Evolutionary conservation across 495 filamentous ascomycete genomes (phyloP).

Genomic region (Penicillium silybi): DNA sequence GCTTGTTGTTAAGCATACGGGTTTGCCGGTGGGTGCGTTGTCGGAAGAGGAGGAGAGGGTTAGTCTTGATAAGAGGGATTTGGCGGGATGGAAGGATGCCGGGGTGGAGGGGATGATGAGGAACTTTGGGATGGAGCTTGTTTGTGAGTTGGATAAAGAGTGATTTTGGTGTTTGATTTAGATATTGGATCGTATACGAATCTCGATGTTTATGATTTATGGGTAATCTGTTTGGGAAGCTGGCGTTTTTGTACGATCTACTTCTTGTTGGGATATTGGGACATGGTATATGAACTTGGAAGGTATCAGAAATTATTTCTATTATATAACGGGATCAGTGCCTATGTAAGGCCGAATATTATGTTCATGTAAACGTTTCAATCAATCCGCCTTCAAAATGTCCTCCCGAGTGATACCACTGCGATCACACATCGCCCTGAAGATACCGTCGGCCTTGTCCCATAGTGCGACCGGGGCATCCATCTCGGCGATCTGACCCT

Average conservation of each 20-base stretch:
- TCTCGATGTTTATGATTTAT: no score
- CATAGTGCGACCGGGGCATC: slow-evolving; percentile 71
- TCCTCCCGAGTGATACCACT: slow-evolving; percentile 80
- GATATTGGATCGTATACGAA: background rate
- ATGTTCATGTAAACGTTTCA: background rate
- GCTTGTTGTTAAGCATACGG: slow-evolving; percentile 17
- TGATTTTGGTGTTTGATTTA: background rate
- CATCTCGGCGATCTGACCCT: slow-evolving; percentile 79
- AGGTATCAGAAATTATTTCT: background rate
- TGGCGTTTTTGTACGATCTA: no score
- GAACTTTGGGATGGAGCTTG: slow-evolving; percentile 28
- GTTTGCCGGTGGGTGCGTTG: slow-evolving; percentile 17
- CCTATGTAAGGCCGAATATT: background rate
- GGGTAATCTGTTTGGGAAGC: no score
- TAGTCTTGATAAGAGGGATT: slow-evolving; percentile 20
- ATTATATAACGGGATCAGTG: background rate
- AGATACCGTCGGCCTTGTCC: slow-evolving; percentile 65
- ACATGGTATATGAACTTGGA: no score
- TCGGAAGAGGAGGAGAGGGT: slow-evolving; percentile 18
- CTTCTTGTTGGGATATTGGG: no score
- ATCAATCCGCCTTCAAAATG: slow-evolving; percentile 20
- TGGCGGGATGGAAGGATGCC: slow-evolving; percentile 22
- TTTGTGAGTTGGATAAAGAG: slow-evolving; percentile 27
- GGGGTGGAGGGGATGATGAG: slow-evolving; percentile 27
- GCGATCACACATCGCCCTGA: slow-evolving; percentile 87